phyloP scores from a whole-genome alignment of 352 stramenopile genomes.

The Phytophthora tubulina region DNA sequence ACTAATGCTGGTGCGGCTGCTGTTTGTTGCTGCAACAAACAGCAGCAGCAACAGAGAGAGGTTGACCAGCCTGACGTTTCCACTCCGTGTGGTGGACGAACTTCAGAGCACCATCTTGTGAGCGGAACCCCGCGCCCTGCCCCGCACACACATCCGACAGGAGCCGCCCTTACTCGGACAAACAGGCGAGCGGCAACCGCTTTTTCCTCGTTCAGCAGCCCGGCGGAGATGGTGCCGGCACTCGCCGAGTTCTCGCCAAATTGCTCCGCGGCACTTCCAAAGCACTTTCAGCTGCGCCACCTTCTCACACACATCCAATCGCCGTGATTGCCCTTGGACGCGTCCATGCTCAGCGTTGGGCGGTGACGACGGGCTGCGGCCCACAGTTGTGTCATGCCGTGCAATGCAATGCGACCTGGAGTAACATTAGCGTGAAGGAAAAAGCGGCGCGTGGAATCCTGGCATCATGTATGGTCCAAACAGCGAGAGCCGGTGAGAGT shows the following conservation, averaged over 20 bases:
- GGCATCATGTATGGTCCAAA: constrained; percentile 23
- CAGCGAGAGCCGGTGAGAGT: constrained; percentile 35
- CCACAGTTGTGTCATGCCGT: constrained; percentile 9
- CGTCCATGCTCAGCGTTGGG: constrained; percentile 3
- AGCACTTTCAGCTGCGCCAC: constrained; percentile 5
- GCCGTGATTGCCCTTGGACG: constrained; percentile 2
- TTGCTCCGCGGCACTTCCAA: too few species aligned
- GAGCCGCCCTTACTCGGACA: constrained; percentile 2
- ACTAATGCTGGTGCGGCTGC: background rate
- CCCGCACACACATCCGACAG: constrained; percentile 4
- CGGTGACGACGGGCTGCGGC: background rate
- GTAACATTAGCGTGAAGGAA: constrained; percentile 17
- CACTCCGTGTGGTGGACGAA: constrained; percentile 1
- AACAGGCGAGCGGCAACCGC: background rate
- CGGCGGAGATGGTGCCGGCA: constrained; percentile 1
- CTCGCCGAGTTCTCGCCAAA: background rate
- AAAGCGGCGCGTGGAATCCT: background rate
- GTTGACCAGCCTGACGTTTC: constrained; percentile 15
- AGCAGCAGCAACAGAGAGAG: constrained; percentile 20
- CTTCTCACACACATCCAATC: constrained; percentile 7
- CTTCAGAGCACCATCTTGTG: constrained; percentile 10
- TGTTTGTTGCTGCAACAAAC: background rate
- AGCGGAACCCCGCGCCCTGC: constrained; percentile 8
- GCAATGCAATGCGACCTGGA: constrained; percentile 6
- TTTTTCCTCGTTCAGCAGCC: background rate